phyloP scores from a whole-genome alignment of 768 basidiomycete species.

The Termitomyces sp. region DNA sequence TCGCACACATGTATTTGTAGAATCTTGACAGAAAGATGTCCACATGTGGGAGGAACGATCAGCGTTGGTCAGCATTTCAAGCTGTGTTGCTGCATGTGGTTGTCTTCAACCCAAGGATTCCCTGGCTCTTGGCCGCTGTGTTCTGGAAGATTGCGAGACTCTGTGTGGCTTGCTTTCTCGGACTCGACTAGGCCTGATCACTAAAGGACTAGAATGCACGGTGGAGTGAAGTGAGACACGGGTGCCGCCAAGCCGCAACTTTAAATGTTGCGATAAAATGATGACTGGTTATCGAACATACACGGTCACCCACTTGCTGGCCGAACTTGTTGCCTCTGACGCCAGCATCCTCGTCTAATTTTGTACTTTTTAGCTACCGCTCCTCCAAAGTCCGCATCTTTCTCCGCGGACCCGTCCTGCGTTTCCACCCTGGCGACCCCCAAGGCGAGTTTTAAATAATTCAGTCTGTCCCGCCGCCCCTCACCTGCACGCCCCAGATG shows the following conservation, averaged over 20 bases:
- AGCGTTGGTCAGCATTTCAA: background rate
- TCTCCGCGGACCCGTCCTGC: slow-evolving; percentile 5
- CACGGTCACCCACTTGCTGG: slow-evolving; percentile 1
- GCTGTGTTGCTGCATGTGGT: background rate
- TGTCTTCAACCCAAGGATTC: no score
- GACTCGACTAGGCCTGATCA: background rate
- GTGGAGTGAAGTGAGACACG: slow-evolving; percentile 7
- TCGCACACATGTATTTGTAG: background rate
- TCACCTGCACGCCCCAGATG: slow-evolving; percentile 24
- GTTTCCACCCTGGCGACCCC: background rate
- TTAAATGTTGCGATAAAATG: slow-evolving; percentile 8
- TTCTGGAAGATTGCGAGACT: background rate
- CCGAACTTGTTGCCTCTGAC: background rate
- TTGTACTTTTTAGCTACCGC: slow-evolving; percentile 3
- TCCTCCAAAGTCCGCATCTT: slow-evolving; percentile 2
- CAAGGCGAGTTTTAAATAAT: slow-evolving; percentile 3
- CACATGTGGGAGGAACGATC: background rate
- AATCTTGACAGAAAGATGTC: background rate
- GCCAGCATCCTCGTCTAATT: slow-evolving; percentile 2
- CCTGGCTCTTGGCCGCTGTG: background rate
- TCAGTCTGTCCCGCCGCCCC: background rate
- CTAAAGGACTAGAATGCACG: background rate
- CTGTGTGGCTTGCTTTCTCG: background rate
- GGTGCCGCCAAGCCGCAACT: slow-evolving; percentile 5
- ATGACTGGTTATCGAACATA: background rate